phyloP scores from a whole-genome alignment of 140 eudicot genomes.

The Stevia rebaudiana region DNA sequence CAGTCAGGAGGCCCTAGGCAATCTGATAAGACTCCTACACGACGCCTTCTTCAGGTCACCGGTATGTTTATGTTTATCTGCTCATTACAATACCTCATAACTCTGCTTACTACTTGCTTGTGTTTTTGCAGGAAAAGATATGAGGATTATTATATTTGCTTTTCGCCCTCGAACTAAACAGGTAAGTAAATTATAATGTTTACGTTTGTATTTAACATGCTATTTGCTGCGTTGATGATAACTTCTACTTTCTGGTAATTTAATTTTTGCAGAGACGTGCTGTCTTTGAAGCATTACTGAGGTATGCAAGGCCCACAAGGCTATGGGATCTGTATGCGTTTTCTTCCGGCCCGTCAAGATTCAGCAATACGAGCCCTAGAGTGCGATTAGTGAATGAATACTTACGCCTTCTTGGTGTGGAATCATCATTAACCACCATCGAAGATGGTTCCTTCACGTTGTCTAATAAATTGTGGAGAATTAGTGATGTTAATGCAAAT shows the following conservation, averaged over 20 bases:
- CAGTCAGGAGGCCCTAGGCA: constrained; percentile 71
- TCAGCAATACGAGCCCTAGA: constrained; percentile 60
- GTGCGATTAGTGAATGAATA: constrained; percentile 79
- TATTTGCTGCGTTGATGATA: neutral
- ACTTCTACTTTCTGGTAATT: too few relatives aligned
- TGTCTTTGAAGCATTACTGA: constrained; percentile 73
- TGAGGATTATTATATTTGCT: constrained; percentile 87
- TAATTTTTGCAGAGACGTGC: constrained; percentile 68
- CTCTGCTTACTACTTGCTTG: constrained; percentile 5
- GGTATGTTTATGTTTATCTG: constrained; percentile 56
- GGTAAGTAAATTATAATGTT: constrained; percentile 51
- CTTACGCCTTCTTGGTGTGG: constrained; percentile 80
- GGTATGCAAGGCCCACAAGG: constrained; percentile 80
- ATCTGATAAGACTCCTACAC: constrained; percentile 59
- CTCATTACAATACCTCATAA: too few relatives aligned
- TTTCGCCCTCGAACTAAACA: constrained; percentile 91
- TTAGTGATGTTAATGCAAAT: constrained; percentile 63
- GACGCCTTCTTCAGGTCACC: constrained; percentile 80
- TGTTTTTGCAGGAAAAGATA: constrained; percentile 81
- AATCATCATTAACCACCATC: constrained; percentile 40
- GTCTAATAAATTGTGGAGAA: constrained; percentile 84
- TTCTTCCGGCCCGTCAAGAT: constrained; percentile 68
- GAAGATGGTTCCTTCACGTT: constrained; percentile 72
- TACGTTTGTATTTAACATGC: neutral
- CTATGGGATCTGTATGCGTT: constrained; percentile 93